Base-by-base conservation (phyloP, 495 filamentous ascomycete species). In the Hypoxylon subgilvum region DNA sequence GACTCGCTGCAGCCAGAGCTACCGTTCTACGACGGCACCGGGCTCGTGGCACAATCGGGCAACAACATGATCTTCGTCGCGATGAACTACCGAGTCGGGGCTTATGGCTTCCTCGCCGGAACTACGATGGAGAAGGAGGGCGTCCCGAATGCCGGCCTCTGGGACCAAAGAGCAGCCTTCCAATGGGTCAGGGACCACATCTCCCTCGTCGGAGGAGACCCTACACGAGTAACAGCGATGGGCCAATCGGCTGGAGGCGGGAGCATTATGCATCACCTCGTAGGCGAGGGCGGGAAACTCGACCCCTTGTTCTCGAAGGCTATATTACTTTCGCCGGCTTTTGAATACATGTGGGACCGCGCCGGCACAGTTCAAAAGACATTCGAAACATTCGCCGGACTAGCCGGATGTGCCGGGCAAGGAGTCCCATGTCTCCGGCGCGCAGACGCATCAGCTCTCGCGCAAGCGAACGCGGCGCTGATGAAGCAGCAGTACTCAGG, bases 111-210 rank as follows among this genome's bases (percentile, higher is more conserved):
- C 38, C 76, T 84, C n/a, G 77, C 73, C 40, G 81, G 80, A 4
- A 69, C 72, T 2, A 75, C 77, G 0, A 73, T 83, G 57, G 73
- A 81, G 36, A 55, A 62, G 4, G 65, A 82, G 23, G 77, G 70
- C 3, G 23, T 69, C 10, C 73, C 81, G 2, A 84, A 85, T 35
- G 73, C 73, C 1, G 80, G 79, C 0, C 63, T 83, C 0, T 77
- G 72, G 52, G 82, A 84, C 56, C 79, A 82, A 41, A 57, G 77
- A 10, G 75, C 76, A 7, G 78, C 72, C 0, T 69, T 91, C 12
- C 70, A 89, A 43, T 91, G 87, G 88, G 79, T 91, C 3, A 78
- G 86, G 50, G 74, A 83, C 49, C 74, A 90, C 56, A 89, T 91
- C 49, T 67, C 76, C 42, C 73, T 82, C 0, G 86, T 91, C 54